Evolutionary conservation across 768 basidiomycete species (phyloP).

Genomic region (Stropharia rugosoannulata): DNA sequence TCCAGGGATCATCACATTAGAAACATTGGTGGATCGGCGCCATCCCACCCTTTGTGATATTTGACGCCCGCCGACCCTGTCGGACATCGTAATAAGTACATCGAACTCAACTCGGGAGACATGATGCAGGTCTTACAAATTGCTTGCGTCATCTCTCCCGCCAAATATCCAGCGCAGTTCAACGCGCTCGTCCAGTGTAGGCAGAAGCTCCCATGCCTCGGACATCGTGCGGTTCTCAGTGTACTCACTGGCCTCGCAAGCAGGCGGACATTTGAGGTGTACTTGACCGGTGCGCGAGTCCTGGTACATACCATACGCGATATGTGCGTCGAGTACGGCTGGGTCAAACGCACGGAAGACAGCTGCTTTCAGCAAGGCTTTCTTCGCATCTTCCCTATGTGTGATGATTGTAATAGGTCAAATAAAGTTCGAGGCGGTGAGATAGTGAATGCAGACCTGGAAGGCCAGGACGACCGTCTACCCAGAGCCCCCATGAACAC

Average conservation of each 20-base stretch:
- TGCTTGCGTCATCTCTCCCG: slow-evolving; percentile 20
- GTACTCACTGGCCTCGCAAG: slow-evolving; percentile 23
- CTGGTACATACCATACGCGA: slow-evolving; percentile 19
- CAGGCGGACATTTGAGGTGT: slow-evolving; percentile 22
- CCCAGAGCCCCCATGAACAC: slow-evolving; percentile 15
- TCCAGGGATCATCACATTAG: slow-evolving; percentile 23
- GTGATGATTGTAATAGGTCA: not conserved
- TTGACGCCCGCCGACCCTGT: slow-evolving; percentile 23
- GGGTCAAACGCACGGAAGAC: slow-evolving; percentile 22
- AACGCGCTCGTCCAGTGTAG: slow-evolving; percentile 21
- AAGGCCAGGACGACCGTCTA: slow-evolving; percentile 22
- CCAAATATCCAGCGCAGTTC: slow-evolving; percentile 27
- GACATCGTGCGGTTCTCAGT: slow-evolving; percentile 21
- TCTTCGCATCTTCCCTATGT: slow-evolving; percentile 21
- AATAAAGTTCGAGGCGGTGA: not conserved
- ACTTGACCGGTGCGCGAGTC: slow-evolving; percentile 19
- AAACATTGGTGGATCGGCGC: slow-evolving; percentile 22
- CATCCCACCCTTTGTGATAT: slow-evolving; percentile 19
- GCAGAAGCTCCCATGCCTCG: slow-evolving; percentile 26
- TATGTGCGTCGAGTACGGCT: slow-evolving; percentile 18
- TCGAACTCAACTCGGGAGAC: not conserved
- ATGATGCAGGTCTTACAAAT: slow-evolving; percentile 12
- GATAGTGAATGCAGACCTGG: slow-evolving; percentile 11
- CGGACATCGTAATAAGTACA: not conserved
- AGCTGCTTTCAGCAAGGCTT: slow-evolving; percentile 17